These are phyloP conservation scores for Solanum bulbocastanum DNA, from an alignment of 257 asterid genomes.

Conservation along the genomic window DNA sequence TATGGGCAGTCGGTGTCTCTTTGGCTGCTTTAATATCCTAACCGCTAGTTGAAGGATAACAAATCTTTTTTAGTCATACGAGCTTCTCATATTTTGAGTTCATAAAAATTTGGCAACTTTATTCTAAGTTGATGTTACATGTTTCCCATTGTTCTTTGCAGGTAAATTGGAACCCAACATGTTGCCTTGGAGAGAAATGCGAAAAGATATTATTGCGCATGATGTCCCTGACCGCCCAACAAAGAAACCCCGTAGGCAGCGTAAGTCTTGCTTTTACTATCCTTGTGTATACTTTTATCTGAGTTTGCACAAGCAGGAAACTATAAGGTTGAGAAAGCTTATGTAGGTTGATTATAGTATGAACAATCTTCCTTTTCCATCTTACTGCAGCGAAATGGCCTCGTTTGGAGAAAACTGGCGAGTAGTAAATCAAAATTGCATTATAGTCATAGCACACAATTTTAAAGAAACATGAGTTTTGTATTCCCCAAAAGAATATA, in stretches of 20 bases:
- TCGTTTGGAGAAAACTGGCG: neutral
- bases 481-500: neutral
- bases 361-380: neutral
- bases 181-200: conserved; percentile 22
- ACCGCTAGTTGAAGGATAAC: neutral
- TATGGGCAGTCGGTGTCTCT: neutral
- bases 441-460: neutral
- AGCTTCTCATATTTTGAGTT: neutral
- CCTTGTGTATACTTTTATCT: neutral
- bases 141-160: neutral
- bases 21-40: neutral
- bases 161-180: conserved; percentile 24
- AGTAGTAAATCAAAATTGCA: neutral
- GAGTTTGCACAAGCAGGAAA: neutral
- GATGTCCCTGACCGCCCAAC: conserved; percentile 22
- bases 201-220: conserved; percentile 9
- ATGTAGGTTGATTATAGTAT: neutral
- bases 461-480: neutral
- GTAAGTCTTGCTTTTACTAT: conserved; percentile 31
- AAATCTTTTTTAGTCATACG: neutral
- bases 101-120: neutral
- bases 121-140: neutral
- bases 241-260: conserved; percentile 45
- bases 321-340: neutral
- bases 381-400: neutral